Evolutionary conservation across 257 asterid genomes (phyloP).

Genomic region (Handroanthus guayacan): DNA sequence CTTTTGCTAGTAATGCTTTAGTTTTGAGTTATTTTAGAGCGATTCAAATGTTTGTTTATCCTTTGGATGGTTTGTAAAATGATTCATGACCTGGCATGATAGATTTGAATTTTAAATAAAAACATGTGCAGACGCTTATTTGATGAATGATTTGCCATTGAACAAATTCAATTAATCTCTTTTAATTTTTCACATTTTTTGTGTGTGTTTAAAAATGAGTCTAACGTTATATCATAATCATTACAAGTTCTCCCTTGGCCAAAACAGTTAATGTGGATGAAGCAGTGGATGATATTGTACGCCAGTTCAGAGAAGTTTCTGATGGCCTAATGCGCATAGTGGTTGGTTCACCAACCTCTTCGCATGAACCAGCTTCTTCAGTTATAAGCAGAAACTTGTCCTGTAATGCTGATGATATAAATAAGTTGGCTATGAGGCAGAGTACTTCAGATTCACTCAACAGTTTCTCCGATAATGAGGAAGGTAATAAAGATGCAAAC

Average conservation of each 20-base stretch:
- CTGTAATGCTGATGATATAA: slow-evolving; percentile 69
- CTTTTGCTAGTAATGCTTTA: slow-evolving; percentile 21
- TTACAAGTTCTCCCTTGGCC: slow-evolving; percentile 17
- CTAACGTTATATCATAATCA: slow-evolving; percentile 19
- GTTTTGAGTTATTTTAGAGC: slow-evolving; percentile 21
- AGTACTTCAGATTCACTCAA: slow-evolving; percentile 59
- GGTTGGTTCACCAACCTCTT: slow-evolving; percentile 62
- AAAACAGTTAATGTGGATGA: slow-evolving; percentile 85
- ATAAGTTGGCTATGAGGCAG: slow-evolving; percentile 57
- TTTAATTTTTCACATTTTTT: slow-evolving; percentile 8
- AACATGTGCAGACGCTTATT: background rate
- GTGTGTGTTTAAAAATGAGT: background rate
- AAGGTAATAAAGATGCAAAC: slow-evolving; percentile 64
- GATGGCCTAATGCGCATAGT: slow-evolving; percentile 77
- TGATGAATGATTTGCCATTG: slow-evolving; percentile 11
- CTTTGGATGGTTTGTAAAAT: slow-evolving; percentile 6
- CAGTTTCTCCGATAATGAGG: slow-evolving; percentile 78
- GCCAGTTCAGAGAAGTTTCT: slow-evolving; percentile 93
- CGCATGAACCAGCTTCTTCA: slow-evolving; percentile 52
- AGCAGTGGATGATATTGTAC: slow-evolving; percentile 89
- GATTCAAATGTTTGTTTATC: background rate
- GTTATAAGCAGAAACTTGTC: slow-evolving; percentile 56
- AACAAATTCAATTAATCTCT: slow-evolving; percentile 2
- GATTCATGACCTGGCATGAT: slow-evolving; percentile 1
- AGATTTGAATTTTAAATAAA: background rate